Base-by-base conservation (phyloP, 2,329 filamentous ascomycete genomes). In the Sclerotinia trifoliorum region DNA sequence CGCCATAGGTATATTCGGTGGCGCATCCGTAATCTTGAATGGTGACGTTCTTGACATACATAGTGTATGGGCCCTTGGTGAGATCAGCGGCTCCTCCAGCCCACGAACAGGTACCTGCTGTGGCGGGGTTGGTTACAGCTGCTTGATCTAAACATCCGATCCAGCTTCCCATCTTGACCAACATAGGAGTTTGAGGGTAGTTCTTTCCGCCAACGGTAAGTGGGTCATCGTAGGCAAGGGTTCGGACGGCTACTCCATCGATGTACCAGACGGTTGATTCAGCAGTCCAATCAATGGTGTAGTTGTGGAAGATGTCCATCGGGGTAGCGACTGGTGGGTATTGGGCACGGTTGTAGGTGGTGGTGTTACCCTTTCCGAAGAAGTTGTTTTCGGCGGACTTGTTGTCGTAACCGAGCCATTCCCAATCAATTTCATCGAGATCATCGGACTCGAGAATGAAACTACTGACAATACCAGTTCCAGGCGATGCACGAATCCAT, bases 111-210 rank as follows among this genome's bases (percentile, higher is more conserved):
- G 87, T 90, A 60, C 89, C 88, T 70, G 80, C 70, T n/a, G 82
- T 78, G 49, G 81, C 77, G 67, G 80, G 78, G 5, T 80, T 78
- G 65, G 81, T 79, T 66, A 81, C 80, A 29, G 80, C 83, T 32
- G 73, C 74, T 42, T 11, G 3, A 60, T 21, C 26, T 17, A 42
- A 49, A 64, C 76, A 77, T 65, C 74, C 78, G 56, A 83, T 79
- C 82, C 84, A 87, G 71, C 84, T 83, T 63, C 88, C 86, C 62
- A 90, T 80, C 80, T 88, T 88, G 73, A 90, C 77, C 67, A 85
- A 84, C 84, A 89, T 89, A 13, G 90, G 90, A 0, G 88, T 90
- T 79, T 92, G 90, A 2, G 90, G 90, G 79, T 84, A 92, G 77
- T 81, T 83, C 69, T 80, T 78, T 70, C 85, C 86, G 11, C 80